These are phyloP conservation scores for Saccharomycopsis babjevae DNA, from an alignment of 805 yeast species.

Conservation along the genomic window DNA sequence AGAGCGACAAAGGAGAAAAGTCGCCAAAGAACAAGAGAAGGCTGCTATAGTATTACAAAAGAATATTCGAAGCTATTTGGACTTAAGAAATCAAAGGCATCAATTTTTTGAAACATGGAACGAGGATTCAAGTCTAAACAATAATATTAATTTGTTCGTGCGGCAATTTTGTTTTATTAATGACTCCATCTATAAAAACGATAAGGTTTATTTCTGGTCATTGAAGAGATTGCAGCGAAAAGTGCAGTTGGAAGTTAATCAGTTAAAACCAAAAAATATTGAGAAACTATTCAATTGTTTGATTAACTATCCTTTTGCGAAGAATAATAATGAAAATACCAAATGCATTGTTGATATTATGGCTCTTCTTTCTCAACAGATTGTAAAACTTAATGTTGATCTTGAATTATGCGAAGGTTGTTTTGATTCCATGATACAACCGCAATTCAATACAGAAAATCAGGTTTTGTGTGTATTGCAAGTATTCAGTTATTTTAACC, in stretches of 20 bases:
- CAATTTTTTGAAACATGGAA: not conserved
- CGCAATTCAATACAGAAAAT: not conserved
- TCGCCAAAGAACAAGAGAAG: constrained; percentile 36
- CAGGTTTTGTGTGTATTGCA: not conserved
- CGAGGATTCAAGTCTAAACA: too few relatives aligned
- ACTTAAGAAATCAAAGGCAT: constrained; percentile 12
- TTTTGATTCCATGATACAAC: not conserved
- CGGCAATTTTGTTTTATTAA: constrained; percentile 3
- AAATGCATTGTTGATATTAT: not conserved
- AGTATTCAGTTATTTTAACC: not conserved
- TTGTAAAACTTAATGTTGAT: not conserved
- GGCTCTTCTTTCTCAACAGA: not conserved
- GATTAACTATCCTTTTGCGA: not conserved
- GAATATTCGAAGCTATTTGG: constrained; percentile 33
- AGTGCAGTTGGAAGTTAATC: not conserved
- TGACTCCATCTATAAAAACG: not conserved
- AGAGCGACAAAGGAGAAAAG: constrained; percentile 59
- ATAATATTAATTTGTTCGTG: not conserved
- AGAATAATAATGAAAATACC: not conserved
- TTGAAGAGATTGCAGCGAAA: not conserved
- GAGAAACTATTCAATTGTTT: not conserved
- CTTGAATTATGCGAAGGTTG: not conserved
- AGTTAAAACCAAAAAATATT: not conserved
- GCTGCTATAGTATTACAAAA: constrained; percentile 45
- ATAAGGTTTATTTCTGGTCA: not conserved